A percentile compares a stretch with the other conserved stretches of the same genome.
These are phyloP conservation scores for Sporothrix dimorphospora DNA, from an alignment of 2,329 filamentous ascomycete species.

Conservation along the genomic window DNA sequence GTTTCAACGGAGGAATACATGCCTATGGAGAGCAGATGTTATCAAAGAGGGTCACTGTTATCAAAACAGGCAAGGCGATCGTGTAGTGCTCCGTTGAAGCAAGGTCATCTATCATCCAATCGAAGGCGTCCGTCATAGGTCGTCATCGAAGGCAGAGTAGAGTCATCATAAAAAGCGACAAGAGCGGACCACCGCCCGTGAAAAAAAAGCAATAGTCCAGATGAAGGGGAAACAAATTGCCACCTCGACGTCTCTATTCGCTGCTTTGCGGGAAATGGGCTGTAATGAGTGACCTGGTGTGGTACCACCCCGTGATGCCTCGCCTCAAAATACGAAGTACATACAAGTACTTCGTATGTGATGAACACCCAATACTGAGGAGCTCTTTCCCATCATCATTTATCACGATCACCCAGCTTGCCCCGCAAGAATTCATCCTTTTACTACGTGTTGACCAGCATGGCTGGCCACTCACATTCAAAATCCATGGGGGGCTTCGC, in stretches of 20 bases:
- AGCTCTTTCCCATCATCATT: not conserved
- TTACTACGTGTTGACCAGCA: not conserved
- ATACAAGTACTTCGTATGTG: not conserved
- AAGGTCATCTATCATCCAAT: not conserved
- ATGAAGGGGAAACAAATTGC: not conserved
- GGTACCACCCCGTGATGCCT: not conserved
- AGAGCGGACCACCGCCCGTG: not conserved
- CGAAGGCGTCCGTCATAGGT: not conserved
- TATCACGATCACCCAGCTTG: not conserved
- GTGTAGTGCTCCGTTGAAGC: not conserved
- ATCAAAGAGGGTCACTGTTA: not conserved
- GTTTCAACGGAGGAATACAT: not conserved
- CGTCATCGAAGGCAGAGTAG: not conserved
- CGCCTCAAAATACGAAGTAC: not conserved
- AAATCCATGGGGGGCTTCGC: not conserved
- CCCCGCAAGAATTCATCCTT: not conserved
- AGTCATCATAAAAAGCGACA: not conserved
- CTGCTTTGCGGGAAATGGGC: not conserved
- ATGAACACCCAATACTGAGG: no score
- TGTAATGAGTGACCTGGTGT: not conserved
- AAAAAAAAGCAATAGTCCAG: constrained; percentile 11
- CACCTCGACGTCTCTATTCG: not conserved
- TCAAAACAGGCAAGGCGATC: not conserved
- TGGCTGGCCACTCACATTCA: constrained; percentile 5
- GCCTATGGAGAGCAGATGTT: not conserved